These are phyloP conservation scores for Royoungia palumana DNA, from an alignment of 768 basidiomycete species.

Conservation along the genomic window DNA sequence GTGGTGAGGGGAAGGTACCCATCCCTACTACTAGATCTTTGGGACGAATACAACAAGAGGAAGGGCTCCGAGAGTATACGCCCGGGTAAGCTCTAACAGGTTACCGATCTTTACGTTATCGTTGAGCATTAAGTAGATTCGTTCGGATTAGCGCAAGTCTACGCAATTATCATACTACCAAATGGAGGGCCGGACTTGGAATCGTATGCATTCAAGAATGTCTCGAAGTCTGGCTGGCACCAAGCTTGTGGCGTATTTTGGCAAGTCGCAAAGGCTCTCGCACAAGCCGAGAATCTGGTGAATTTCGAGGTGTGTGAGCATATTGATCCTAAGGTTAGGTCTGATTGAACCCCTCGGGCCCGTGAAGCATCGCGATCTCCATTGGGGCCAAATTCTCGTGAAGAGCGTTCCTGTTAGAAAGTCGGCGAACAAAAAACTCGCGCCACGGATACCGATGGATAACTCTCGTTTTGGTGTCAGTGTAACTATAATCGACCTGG, in stretches of 20 bases:
- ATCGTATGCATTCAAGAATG: conserved; percentile 63
- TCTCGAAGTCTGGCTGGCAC: conserved; percentile 67
- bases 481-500: conserved; percentile 91
- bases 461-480: conserved; percentile 61
- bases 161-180: conserved; percentile 85
- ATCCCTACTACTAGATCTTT: conserved; percentile 66
- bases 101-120: conserved; percentile 1
- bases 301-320: conserved; percentile 74
- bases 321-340: neutral
- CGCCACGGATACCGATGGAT: conserved; percentile 56
- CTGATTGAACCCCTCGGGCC: conserved; percentile 1
- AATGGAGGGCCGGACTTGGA: conserved; percentile 93
- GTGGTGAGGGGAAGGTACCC: conserved; percentile 88
- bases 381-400: conserved; percentile 95
- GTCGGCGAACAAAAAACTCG: conserved; percentile 31
- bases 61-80: conserved; percentile 82
- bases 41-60: conserved; percentile 79
- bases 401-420: conserved; percentile 45
- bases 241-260: conserved; percentile 89
- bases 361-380: conserved; percentile 92
- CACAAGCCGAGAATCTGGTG: conserved; percentile 73
- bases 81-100: conserved; percentile 56
- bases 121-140: conserved; percentile 47
- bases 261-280: conserved; percentile 79
- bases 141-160: conserved; percentile 73